phyloP scores from a whole-genome alignment of 495 filamentous ascomycete species.

The Penicillium herquei region DNA sequence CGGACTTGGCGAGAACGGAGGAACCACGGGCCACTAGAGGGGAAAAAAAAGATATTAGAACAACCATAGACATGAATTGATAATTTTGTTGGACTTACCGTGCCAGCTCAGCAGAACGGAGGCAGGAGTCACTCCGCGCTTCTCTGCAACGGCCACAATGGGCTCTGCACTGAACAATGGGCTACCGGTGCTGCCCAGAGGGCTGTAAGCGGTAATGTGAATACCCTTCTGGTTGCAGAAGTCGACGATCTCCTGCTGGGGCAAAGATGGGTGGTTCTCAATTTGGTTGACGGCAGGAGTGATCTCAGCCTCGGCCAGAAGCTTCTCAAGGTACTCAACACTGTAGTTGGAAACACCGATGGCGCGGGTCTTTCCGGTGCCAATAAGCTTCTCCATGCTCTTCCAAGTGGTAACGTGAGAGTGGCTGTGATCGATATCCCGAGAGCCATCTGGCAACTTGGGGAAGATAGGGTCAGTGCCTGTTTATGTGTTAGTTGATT shows the following conservation, averaged over 20 bases:
- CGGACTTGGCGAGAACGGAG: conserved; percentile 78
- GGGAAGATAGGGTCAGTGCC: conserved; percentile 77
- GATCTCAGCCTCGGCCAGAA: conserved; percentile 63
- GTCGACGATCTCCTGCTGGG: conserved; percentile 82
- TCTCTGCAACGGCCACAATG: conserved; percentile 67
- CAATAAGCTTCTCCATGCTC: conserved; percentile 71
- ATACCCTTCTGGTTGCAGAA: conserved; percentile 72
- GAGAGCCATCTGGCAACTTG: conserved; percentile 64
- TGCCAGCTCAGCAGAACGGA: conserved; percentile 75
- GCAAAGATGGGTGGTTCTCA: conserved; percentile 77
- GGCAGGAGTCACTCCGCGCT: conserved; percentile 60
- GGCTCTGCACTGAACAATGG: conserved; percentile 67
- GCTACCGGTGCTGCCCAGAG: conserved; percentile 74
- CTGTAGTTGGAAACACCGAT: conserved; percentile 88
- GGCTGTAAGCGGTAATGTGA: conserved; percentile 73
- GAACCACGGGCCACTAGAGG: conserved; percentile 62
- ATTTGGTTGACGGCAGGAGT: conserved; percentile 88
- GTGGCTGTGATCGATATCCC: conserved; percentile 64
- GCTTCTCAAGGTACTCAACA: conserved; percentile 65
- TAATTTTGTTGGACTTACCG: conserved; percentile 39
- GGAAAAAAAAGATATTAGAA: conserved; percentile 1
- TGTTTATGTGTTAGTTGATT: conserved; percentile 16
- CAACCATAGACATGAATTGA: not conserved
- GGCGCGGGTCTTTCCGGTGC: conserved; percentile 65
- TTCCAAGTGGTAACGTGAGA: conserved; percentile 75